phyloP scores from a whole-genome alignment of 257 asterid species.

The Nicotiana tabacum region DNA sequence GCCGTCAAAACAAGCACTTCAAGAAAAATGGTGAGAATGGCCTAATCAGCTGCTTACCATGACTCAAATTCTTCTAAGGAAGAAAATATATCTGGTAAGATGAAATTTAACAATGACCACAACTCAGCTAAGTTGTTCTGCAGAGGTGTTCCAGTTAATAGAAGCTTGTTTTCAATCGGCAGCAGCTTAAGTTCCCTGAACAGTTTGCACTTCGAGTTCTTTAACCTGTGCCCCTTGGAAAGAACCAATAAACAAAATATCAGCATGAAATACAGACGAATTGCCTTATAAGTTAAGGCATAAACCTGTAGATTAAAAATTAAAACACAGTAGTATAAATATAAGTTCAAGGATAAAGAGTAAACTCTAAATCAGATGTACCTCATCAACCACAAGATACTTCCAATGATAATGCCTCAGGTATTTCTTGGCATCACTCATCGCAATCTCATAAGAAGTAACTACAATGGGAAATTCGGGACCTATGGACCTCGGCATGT shows the following conservation, averaged over 20 bases:
- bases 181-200: slow-evolving; percentile 60
- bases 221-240: slow-evolving; percentile 89
- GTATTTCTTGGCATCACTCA: slow-evolving; percentile 54
- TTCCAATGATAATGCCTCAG: slow-evolving; percentile 85
- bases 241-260: slow-evolving; percentile 13
- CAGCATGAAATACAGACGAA: slow-evolving; percentile 3
- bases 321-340: neutral
- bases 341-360: neutral
- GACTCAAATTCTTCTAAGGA: slow-evolving; percentile 93
- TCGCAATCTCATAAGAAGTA: slow-evolving; percentile 85
- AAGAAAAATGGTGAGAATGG: neutral
- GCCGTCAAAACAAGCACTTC: neutral
- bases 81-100: slow-evolving; percentile 94
- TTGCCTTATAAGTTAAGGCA: neutral
- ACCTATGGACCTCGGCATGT: slow-evolving; percentile 81
- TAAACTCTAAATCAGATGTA: slow-evolving; percentile 16
- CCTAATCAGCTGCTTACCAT: slow-evolving; percentile 45
- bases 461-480: slow-evolving; percentile 80
- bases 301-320: neutral
- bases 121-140: slow-evolving; percentile 98
- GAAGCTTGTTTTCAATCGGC: slow-evolving; percentile 79
- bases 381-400: slow-evolving; percentile 96
- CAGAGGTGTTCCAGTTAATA: slow-evolving; percentile 96
- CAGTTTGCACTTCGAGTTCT: slow-evolving; percentile 77
- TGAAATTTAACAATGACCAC: slow-evolving; percentile 93